Conservation (phyloP, 352 stramenopile genomes). For the Hyaloperonospora brassicae region DNA sequence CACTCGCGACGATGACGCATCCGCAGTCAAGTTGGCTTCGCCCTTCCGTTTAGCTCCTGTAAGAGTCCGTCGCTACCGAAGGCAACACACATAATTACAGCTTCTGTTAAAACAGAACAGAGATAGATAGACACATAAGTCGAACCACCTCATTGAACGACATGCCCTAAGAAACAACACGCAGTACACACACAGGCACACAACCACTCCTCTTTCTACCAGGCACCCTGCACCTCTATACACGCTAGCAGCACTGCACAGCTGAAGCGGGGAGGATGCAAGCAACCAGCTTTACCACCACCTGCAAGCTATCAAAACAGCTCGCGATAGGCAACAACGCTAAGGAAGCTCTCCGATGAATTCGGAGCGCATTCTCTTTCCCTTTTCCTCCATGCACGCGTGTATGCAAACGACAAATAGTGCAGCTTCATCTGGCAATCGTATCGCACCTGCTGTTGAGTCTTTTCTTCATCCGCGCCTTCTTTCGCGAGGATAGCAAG, state of each 20-base stretch:
- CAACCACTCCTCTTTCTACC: constrained; percentile 13
- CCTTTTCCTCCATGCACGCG: constrained; percentile 7
- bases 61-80: constrained; percentile 70
- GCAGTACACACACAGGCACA: constrained; percentile 29
- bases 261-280: constrained; percentile 9
- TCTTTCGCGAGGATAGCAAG: constrained; percentile 75
- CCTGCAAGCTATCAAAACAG: constrained; percentile 6
- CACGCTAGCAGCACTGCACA: constrained; percentile 18
- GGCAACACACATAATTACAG: constrained; percentile 87
- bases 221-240: constrained; percentile 4
- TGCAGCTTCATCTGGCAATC: constrained; percentile 28
- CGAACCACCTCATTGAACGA: constrained; percentile 56
- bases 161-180: constrained; percentile 33
- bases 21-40: constrained; percentile 39
- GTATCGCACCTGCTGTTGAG: constrained; percentile 55
- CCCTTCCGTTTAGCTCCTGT: constrained; percentile 64
- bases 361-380: constrained; percentile 8
- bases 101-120: constrained; percentile 88
- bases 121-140: constrained; percentile 82
- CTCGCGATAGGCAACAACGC: constrained; percentile 3
- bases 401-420: constrained; percentile 24
- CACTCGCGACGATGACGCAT: constrained; percentile 37
- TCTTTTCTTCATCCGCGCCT: constrained; percentile 69
- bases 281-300: constrained; percentile 6
- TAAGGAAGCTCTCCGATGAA: constrained; percentile 1